Percentiles rank a stretch among this genome's conserved stretches.
Evolutionary conservation across 2,329 filamentous ascomycete species (phyloP).

Genomic region (Paecilomyces fulvus): DNA sequence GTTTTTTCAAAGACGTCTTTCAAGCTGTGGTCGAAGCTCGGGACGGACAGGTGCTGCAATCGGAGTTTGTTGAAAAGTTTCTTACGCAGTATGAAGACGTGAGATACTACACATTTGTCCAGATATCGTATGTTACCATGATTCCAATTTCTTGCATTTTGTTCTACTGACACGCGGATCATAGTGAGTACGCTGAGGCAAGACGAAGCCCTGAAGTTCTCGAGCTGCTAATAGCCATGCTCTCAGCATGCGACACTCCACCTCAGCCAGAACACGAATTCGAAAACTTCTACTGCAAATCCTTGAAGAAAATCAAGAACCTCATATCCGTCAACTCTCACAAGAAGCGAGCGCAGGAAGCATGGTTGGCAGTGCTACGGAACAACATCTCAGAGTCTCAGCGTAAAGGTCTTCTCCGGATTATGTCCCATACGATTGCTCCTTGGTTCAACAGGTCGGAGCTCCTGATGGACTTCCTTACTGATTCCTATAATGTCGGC

Average conservation of each 20-base stretch:
- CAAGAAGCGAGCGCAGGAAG: slow-evolving; percentile 73
- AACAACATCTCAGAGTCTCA: slow-evolving; percentile 59
- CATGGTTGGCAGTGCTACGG: slow-evolving; percentile 73
- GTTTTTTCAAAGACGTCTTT: slow-evolving; percentile 59
- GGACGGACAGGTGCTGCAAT: slow-evolving; percentile 51
- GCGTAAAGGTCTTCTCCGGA: slow-evolving; percentile 67
- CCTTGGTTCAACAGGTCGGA: slow-evolving; percentile 88
- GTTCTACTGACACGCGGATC: slow-evolving; percentile 4
- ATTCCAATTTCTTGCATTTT: background rate
- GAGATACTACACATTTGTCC: slow-evolving; percentile 70
- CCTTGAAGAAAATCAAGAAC: slow-evolving; percentile 60
- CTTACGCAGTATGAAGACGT: slow-evolving; percentile 76
- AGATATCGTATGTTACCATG: slow-evolving; percentile 53
- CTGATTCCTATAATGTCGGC: slow-evolving; percentile 82
- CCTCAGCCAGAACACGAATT: slow-evolving; percentile 41
- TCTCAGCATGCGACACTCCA: slow-evolving; percentile 54
- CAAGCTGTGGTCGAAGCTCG: slow-evolving; percentile 51
- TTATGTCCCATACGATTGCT: slow-evolving; percentile 68
- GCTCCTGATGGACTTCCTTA: slow-evolving; percentile 89
- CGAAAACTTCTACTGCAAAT: slow-evolving; percentile 28
- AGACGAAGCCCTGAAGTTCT: slow-evolving; percentile 20
- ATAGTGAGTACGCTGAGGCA: slow-evolving; percentile 26
- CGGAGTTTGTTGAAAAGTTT: slow-evolving; percentile 70
- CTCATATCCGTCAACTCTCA: slow-evolving; percentile 60
- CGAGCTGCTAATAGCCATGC: slow-evolving; percentile 29